Base-by-base conservation (phyloP, 2,329 filamentous ascomycete species). In the Reticulascus tulasneorum region DNA sequence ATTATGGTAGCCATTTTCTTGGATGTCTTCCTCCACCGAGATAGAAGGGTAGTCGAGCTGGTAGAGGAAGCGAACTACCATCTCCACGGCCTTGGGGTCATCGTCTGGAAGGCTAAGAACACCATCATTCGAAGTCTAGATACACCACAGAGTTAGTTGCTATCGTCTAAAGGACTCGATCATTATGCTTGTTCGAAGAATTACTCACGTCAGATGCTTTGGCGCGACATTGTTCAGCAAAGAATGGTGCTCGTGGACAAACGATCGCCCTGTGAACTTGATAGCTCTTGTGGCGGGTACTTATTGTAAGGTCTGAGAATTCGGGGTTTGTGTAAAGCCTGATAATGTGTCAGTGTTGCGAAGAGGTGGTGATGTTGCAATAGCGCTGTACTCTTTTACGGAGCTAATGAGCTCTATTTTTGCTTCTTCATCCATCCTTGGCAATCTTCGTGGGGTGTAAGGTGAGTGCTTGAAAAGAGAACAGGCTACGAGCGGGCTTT, bases 191-290 rank as follows among this genome's bases (percentile, higher is more conserved):
- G 3, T 9, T 11, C 9, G 1, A n/a, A n/a, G n/a, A n/a, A n/a
- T 12, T 9, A 17, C 29, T 10, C 8, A 32, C 37, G 20, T 27
- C 17, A 5, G n/a, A 12, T 7, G 23, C 27, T n/a, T 13, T 9
- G 4, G 30, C 37, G 12, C 33, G 37, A 16, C 27, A 37, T n/a
- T 37, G 16, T 5, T 19, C n/a, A n/a, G 37, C 33, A 25, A 40
- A 37, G 23, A 28, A 40, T 1, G 23, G 23, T 2, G 37, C 36
- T n/a, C 37, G 31, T 13, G 37, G 33, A 18, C 37, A 40, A n/a
- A 40, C 37, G 4, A 40, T 23, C 9, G 37, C 33, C 29, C 29
- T 40, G n/a, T 40, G 37, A 2, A 40, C 37, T 6, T 21, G 33
- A 3, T 40, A 37, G 22, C 37, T 29, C 7, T 16, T 7, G 7